Conservation (phyloP, 75 land plant species). For the Azolla pinnata region DNA sequence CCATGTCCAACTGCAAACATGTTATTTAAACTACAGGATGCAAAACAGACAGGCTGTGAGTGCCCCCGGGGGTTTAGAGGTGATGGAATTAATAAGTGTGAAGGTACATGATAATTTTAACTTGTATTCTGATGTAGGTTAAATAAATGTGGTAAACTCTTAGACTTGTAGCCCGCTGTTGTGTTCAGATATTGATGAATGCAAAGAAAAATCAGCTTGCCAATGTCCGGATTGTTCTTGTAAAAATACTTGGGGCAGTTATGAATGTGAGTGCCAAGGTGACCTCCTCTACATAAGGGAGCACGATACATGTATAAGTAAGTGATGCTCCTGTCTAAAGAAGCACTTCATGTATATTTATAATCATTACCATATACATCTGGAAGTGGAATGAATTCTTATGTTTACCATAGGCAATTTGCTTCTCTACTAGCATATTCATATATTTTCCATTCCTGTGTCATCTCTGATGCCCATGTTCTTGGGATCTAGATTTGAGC, state of each 20-base stretch:
- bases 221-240: slow-evolving; percentile 86
- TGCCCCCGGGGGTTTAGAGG: slow-evolving; percentile 87
- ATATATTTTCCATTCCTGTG: no score
- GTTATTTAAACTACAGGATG: no score
- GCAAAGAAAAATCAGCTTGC: slow-evolving; percentile 64
- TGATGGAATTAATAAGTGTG: slow-evolving; percentile 61
- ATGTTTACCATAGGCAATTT: neutral
- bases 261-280: slow-evolving; percentile 71
- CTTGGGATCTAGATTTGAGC: no score
- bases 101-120: no score
- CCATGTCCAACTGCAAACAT: no score
- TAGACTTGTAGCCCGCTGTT: neutral
- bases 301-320: slow-evolving; percentile 82
- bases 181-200: slow-evolving; percentile 67
- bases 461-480: no score
- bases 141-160: neutral
- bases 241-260: slow-evolving; percentile 95
- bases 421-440: neutral
- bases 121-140: neutral
- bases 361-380: neutral
- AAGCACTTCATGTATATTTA: neutral
- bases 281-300: slow-evolving; percentile 71
- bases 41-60: slow-evolving; percentile 45
- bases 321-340: slow-evolving; percentile 18
- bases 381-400: no score